These are phyloP conservation scores for Lasiosphaeria miniovina DNA, from an alignment of 495 filamentous ascomycete genomes.

Conservation along the genomic window DNA sequence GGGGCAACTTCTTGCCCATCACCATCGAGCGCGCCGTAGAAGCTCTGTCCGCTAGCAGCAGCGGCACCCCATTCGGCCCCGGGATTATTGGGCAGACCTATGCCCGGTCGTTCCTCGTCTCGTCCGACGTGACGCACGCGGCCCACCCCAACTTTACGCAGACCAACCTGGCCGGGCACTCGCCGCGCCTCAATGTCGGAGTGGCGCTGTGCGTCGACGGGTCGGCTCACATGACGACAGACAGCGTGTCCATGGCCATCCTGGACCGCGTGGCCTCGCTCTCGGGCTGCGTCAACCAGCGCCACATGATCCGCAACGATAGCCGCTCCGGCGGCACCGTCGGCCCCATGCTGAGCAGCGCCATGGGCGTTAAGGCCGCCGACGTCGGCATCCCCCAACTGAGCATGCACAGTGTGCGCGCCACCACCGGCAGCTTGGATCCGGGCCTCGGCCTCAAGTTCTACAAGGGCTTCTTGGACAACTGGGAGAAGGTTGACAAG, in stretches of 20 bases:
- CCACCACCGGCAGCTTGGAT: slow-evolving; percentile 82
- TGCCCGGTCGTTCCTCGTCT: slow-evolving; percentile 89
- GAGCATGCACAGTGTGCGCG: slow-evolving; percentile 92
- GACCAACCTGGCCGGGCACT: slow-evolving; percentile 79
- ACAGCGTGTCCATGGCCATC: slow-evolving; percentile 74
- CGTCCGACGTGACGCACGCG: slow-evolving; percentile 90
- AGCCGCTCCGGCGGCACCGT: slow-evolving; percentile 84
- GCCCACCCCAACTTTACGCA: slow-evolving; percentile 89
- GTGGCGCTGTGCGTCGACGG: slow-evolving; percentile 80
- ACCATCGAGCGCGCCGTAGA: slow-evolving; percentile 79
- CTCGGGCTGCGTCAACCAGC: slow-evolving; percentile 66
- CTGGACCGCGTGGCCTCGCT: slow-evolving; percentile 71
- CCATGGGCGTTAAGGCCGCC: slow-evolving; percentile 78
- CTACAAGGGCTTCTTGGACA: slow-evolving; percentile 86
- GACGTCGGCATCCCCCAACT: slow-evolving; percentile 91
- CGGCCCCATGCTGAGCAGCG: slow-evolving; percentile 82
- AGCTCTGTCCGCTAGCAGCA: slow-evolving; percentile 45
- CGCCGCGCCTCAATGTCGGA: slow-evolving; percentile 86
- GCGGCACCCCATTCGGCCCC: slow-evolving; percentile 48
- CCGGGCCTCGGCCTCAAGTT: slow-evolving; percentile 84
- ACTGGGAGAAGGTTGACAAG: slow-evolving; percentile 81
- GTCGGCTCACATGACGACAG: slow-evolving; percentile 91
- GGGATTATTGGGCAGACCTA: slow-evolving; percentile 78
- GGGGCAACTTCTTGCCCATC: slow-evolving; percentile 78
- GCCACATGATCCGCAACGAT: slow-evolving; percentile 96